Conservation (phyloP, 768 basidiomycete genomes). For the Tylopilus intermedius region DNA sequence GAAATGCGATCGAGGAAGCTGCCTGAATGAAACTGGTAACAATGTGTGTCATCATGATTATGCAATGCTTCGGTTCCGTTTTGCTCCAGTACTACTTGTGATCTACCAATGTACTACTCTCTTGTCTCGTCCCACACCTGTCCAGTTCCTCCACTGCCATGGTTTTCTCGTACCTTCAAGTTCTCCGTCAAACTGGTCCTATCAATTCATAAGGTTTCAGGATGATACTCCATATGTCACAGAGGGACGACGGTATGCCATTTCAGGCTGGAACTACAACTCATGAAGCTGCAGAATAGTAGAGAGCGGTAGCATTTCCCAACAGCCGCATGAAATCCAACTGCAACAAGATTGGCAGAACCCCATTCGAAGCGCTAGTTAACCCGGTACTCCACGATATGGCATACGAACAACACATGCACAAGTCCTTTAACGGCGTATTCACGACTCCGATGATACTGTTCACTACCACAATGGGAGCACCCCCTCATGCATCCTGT, state of each 20-base stretch:
- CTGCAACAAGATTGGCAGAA: neutral
- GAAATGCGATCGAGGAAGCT: neutral
- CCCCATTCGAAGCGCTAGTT: neutral
- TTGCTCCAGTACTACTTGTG: too few relatives aligned
- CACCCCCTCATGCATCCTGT: neutral
- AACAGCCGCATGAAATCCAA: neutral
- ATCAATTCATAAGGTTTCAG: too few relatives aligned
- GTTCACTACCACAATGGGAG: neutral
- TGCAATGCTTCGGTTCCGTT: neutral
- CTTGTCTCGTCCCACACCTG: too few relatives aligned
- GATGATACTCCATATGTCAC: neutral
- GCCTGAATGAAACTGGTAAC: neutral
- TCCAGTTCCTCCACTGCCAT: too few relatives aligned
- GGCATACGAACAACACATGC: neutral
- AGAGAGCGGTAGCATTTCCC: neutral
- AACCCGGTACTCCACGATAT: neutral
- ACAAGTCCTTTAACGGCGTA: neutral
- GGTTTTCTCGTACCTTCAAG: too few relatives aligned
- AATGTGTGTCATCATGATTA: neutral
- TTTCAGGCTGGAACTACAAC: neutral
- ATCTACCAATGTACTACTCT: too few relatives aligned
- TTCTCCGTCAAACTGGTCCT: too few relatives aligned
- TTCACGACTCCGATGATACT: neutral
- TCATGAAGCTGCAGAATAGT: neutral
- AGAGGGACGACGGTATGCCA: neutral